These are phyloP conservation scores for Helianthus tuberosus DNA, from an alignment of 129 eudicot species.

Conservation along the genomic window DNA sequence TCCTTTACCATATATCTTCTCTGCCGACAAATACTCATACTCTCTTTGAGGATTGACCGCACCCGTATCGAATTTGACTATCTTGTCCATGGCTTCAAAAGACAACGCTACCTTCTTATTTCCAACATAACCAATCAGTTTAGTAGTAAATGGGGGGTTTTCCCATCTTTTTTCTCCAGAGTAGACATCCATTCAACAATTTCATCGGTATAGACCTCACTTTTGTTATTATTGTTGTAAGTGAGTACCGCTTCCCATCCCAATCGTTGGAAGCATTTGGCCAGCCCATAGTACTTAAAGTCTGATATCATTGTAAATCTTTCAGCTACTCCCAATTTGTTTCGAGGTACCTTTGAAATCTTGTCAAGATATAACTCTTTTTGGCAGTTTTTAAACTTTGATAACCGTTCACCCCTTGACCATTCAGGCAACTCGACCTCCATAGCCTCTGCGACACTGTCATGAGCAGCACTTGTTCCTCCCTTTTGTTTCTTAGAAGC, in stretches of 20 bases:
- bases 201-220: background rate
- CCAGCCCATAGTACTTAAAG: background rate
- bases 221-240: background rate
- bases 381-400: too few species aligned
- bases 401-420: too few species aligned
- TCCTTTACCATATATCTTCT: too few species aligned
- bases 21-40: background rate
- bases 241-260: background rate
- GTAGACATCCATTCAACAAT: background rate
- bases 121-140: background rate
- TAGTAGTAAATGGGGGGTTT: background rate
- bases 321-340: too few species aligned
- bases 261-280: background rate
- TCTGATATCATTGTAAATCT: too few species aligned
- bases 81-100: background rate
- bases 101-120: background rate
- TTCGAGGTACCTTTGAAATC: background rate
- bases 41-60: background rate
- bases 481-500: too few species aligned
- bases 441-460: too few species aligned
- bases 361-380: background rate
- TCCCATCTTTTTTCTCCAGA: background rate
- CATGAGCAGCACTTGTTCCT: too few species aligned
- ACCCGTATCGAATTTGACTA: background rate
- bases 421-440: too few species aligned